A percentile compares a stretch with the other conserved stretches of the same genome.
These are phyloP conservation scores for Ophiocordyceps australis DNA, from an alignment of 2,329 filamentous ascomycete species.

Conservation along the genomic window DNA sequence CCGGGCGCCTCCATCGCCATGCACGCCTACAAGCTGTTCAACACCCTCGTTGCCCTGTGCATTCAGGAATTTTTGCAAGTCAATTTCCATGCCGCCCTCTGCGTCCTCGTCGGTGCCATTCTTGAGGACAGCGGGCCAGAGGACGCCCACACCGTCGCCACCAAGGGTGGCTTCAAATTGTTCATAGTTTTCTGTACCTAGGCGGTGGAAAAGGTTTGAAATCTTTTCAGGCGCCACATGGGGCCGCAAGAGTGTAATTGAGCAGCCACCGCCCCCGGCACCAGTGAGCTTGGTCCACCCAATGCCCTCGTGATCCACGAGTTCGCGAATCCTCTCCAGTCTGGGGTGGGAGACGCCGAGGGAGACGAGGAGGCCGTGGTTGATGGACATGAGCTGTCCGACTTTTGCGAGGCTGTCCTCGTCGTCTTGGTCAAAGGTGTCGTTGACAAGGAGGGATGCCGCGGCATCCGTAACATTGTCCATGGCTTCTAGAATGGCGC, in stretches of 20 bases:
- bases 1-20: slow-evolving; percentile 45
- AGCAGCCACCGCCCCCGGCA: slow-evolving; percentile 87
- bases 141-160: slow-evolving; percentile 81
- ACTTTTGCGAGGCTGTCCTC: slow-evolving; percentile 50
- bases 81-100: slow-evolving; percentile 79
- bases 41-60: slow-evolving; percentile 74
- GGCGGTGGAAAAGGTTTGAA: slow-evolving; percentile 41
- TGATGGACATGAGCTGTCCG: slow-evolving; percentile 80
- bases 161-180: slow-evolving; percentile 82
- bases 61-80: slow-evolving; percentile 65
- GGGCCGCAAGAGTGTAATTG: slow-evolving; percentile 74
- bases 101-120: slow-evolving; percentile 65
- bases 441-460: slow-evolving; percentile 32
- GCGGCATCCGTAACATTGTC: slow-evolving; percentile 49
- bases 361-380: slow-evolving; percentile 81
- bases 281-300: slow-evolving; percentile 97
- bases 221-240: slow-evolving; percentile 38
- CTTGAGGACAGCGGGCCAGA: slow-evolving; percentile 82
- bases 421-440: slow-evolving; percentile 48
- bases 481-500: slow-evolving; percentile 69
- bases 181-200: slow-evolving; percentile 56
- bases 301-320: slow-evolving; percentile 75
- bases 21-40: slow-evolving; percentile 71
- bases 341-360: slow-evolving; percentile 89
- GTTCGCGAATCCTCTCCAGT: slow-evolving; percentile 75